phyloP scores from a whole-genome alignment of 768 basidiomycete species.

The Xerocomellus intermedius region DNA sequence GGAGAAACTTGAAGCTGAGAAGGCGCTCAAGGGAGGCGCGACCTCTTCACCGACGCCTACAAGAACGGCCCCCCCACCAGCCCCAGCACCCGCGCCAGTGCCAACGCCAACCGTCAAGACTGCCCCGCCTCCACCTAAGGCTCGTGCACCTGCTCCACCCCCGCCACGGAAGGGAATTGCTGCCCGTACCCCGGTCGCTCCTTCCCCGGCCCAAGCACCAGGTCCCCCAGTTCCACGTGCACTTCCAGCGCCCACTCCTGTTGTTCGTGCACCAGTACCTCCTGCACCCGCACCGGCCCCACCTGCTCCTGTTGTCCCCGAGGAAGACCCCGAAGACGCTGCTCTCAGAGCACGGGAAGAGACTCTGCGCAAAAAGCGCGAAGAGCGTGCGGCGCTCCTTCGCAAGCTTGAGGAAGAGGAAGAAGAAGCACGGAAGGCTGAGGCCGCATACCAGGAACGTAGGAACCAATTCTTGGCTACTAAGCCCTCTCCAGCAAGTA shows the following conservation, averaged over 20 bases:
- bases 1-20: constrained; percentile 75
- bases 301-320: constrained; percentile 37
- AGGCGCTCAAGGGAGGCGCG: constrained; percentile 53
- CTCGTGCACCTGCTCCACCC: constrained; percentile 35
- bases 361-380: constrained; percentile 65
- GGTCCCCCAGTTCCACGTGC: constrained; percentile 21
- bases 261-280: constrained; percentile 27
- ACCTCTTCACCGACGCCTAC: constrained; percentile 42
- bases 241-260: constrained; percentile 24
- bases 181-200: constrained; percentile 16
- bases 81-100: constrained; percentile 35
- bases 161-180: constrained; percentile 26
- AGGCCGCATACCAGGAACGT: constrained; percentile 39
- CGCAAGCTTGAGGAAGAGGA: constrained; percentile 71
- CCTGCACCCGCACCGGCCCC: constrained; percentile 57
- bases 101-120: constrained; percentile 37
- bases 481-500: constrained; percentile 33
- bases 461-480: constrained; percentile 38
- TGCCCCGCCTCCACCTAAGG: constrained; percentile 37
- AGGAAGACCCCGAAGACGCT: constrained; percentile 78
- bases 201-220: constrained; percentile 25
- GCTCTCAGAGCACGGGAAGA: constrained; percentile 67
- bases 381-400: constrained; percentile 67
- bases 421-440: constrained; percentile 49
- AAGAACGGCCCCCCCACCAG: constrained; percentile 43